phyloP scores from a whole-genome alignment of 2,329 filamentous ascomycete genomes.

The Fusarium verrucosum region DNA sequence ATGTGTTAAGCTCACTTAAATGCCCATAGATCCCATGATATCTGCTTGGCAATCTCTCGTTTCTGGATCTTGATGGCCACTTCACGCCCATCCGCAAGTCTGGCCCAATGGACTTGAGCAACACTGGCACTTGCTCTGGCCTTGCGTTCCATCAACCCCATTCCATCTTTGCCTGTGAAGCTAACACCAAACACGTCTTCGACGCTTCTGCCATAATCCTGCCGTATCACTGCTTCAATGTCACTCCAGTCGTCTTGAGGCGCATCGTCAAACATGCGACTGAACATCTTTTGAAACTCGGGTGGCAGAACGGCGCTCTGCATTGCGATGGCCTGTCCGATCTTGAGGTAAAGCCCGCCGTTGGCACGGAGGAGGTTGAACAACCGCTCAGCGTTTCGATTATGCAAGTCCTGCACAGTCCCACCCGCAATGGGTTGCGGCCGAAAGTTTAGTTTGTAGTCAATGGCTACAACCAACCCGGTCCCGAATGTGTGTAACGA shows the following conservation, averaged over 20 bases:
- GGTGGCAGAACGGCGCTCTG: slow-evolving; percentile 93
- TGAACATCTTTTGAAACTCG: slow-evolving; percentile 96
- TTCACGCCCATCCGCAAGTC: slow-evolving; percentile 84
- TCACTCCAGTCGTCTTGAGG: slow-evolving; percentile 91
- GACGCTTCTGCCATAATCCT: slow-evolving; percentile 86
- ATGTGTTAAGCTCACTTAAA: slow-evolving; percentile 72
- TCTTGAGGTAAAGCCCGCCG: slow-evolving; percentile 95
- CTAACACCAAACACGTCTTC: slow-evolving; percentile 95
- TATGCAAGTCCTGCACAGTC: slow-evolving; percentile 80
- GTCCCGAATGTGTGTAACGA: slow-evolving; percentile 83
- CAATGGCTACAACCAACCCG: slow-evolving; percentile 82
- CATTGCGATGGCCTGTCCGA: slow-evolving; percentile 98
- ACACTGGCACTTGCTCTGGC: slow-evolving; percentile 85
- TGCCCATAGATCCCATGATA: slow-evolving; percentile 94
- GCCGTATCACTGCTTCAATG: slow-evolving; percentile 82
- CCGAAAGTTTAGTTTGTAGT: slow-evolving; percentile 98
- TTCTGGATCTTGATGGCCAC: slow-evolving; percentile 98
- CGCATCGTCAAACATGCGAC: slow-evolving; percentile 96
- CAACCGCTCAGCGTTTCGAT: slow-evolving; percentile 82
- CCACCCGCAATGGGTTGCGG: slow-evolving; percentile 78
- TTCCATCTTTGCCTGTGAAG: slow-evolving; percentile 75
- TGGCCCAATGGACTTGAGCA: slow-evolving; percentile 96
- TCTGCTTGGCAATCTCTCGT: slow-evolving; percentile 88
- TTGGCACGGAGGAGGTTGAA: slow-evolving; percentile 85
- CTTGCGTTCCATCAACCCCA: slow-evolving; percentile 69